Evolutionary conservation across 75 land plant species (phyloP), one percentile per base, ranked within the genome.

Genomic region (Selaginella moellendorffii): DNA sequence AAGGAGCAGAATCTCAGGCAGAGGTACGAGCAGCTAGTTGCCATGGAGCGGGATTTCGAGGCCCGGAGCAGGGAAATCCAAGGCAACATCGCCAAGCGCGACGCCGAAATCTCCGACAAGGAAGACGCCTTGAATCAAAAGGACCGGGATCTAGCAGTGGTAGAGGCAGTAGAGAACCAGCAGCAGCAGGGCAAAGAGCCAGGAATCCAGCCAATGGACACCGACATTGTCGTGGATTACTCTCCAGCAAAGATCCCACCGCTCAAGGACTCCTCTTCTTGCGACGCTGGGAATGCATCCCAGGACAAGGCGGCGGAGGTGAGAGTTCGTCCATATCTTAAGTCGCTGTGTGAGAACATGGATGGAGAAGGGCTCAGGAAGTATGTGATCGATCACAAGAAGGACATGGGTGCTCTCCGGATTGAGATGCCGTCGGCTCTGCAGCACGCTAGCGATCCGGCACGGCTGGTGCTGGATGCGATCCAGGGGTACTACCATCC

Each of bases 341-440:
- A 68, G 54, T 62, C 71, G 71, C 66, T 79, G 65, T 86, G 90
- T 67, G 76, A 83, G 73, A 72, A 74, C 36, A 83, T 86, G 87
- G 87, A 86, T 72, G 80, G 78, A 21, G 82, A 83, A 67, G 90
- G 84, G 27, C 74, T 86, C 56, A 67, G 82, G 30, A 79, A 81
- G 53, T 81, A 53, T 63, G 65, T 76, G 51, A 56, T 78, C 52
- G 84, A 81, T 36, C 82, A 86, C 63, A 56, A 67, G 69, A 81
- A 79, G 68, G 76, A 69, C 53, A 63, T 79, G 30, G 28, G 70
- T 64, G 77, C 77, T 31, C 30, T 86, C 28, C 77, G 84, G 28
- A 76, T 68, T 27, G 84, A 83, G 78, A 63, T 86, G 46, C 71
- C 84, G 29, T 26, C 78, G 54, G 90, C 84, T 21, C 71, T 86